Evolutionary conservation across 352 stramenopile species (phyloP).

Genomic region (Thalassiosira exigua): DNA sequence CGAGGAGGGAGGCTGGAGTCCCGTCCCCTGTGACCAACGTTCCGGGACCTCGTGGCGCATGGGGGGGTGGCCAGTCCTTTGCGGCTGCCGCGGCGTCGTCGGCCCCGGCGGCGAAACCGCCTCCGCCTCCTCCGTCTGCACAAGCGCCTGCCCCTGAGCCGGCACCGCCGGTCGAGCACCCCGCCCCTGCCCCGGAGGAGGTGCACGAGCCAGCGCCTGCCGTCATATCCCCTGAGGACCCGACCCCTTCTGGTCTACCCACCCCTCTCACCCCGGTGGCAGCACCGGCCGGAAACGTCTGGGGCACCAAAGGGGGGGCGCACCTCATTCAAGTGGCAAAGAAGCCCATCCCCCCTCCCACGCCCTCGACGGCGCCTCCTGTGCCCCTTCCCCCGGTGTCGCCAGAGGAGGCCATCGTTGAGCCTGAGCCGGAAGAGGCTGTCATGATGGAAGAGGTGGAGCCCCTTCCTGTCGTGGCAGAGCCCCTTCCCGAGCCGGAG

Average conservation of each 20-base stretch:
- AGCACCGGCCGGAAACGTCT: conserved; percentile 74
- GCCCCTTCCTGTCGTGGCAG: conserved; percentile 10
- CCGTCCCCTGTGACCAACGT: conserved; percentile 49
- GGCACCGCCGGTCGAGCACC: conserved; percentile 16
- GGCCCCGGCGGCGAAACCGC: background rate
- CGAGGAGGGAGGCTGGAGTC: conserved; percentile 18
- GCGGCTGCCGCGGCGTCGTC: conserved; percentile 21
- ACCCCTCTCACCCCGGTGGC: conserved; percentile 8
- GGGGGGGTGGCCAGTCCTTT: conserved; percentile 43
- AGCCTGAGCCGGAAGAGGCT: background rate
- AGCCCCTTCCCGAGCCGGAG: conserved; percentile 28
- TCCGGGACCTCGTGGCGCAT: conserved; percentile 56
- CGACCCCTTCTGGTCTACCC: conserved; percentile 56
- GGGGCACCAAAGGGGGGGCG: conserved; percentile 80
- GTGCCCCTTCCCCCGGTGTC: conserved; percentile 9
- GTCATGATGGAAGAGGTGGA: conserved; percentile 13
- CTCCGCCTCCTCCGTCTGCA: conserved; percentile 12
- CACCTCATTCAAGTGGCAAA: conserved; percentile 81
- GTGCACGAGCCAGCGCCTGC: conserved; percentile 17
- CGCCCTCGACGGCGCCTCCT: conserved; percentile 38
- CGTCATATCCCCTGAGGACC: conserved; percentile 46
- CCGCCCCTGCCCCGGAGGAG: conserved; percentile 10
- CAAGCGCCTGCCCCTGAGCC: conserved; percentile 16
- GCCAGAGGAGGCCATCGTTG: background rate
- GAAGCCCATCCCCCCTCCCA: conserved; percentile 45